Evolutionary conservation across 1,284 basidiomycete genomes (phyloP).

Genomic region (Mycosarcoma maydis): DNA sequence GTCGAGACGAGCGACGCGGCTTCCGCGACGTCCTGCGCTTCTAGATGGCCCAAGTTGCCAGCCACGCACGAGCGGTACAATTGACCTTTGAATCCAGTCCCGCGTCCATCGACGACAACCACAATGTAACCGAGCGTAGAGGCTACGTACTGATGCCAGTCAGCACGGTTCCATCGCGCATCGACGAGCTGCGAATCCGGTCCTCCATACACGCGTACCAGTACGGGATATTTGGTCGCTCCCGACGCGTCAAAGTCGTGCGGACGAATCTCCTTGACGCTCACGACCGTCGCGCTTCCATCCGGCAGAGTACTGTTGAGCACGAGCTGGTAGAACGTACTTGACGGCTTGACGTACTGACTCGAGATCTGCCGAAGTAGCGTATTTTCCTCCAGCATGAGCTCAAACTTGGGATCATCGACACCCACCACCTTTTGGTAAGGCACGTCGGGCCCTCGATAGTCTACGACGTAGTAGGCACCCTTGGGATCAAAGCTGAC

Average conservation of each 20-base stretch:
- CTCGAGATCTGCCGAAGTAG: slow-evolving; percentile 76
- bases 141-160: slow-evolving; percentile 86
- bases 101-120: slow-evolving; percentile 88
- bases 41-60: slow-evolving; percentile 83
- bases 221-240: slow-evolving; percentile 88
- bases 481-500: slow-evolving; percentile 61
- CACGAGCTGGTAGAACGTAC: slow-evolving; percentile 69
- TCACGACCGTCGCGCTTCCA: slow-evolving; percentile 73
- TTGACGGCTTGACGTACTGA: slow-evolving; percentile 78
- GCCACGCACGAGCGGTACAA: slow-evolving; percentile 82
- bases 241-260: slow-evolving; percentile 91
- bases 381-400: slow-evolving; percentile 77
- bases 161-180: slow-evolving; percentile 34
- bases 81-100: slow-evolving; percentile 89
- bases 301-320: slow-evolving; percentile 38
- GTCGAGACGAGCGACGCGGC: slow-evolving; percentile 72
- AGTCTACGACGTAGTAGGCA: slow-evolving; percentile 80
- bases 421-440: slow-evolving; percentile 83
- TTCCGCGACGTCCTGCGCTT: slow-evolving; percentile 86
- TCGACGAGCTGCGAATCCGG: slow-evolving; percentile 75
- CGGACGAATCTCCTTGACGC: slow-evolving; percentile 87
- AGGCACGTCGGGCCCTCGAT: slow-evolving; percentile 83
- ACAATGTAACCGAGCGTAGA: slow-evolving; percentile 84
- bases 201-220: slow-evolving; percentile 77
- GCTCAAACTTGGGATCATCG: slow-evolving; percentile 71